A percentile compares a stretch with the other conserved stretches of the same genome.
Evolutionary conservation across 2,329 filamentous ascomycete species (phyloP).

Genomic region (Diaporthe ampelina): DNA sequence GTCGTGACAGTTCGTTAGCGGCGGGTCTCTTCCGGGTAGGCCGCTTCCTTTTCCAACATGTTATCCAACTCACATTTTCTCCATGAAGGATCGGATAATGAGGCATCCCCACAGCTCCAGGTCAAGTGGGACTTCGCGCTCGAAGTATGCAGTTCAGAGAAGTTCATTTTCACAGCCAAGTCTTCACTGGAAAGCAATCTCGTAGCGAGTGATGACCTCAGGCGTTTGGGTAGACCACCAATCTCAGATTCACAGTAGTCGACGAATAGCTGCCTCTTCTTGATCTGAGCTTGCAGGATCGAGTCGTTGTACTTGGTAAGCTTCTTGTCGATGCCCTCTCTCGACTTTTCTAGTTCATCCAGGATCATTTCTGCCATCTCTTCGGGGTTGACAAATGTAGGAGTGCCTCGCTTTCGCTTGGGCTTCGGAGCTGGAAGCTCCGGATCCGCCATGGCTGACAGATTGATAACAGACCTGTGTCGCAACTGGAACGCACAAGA

Average conservation of each 20-base stretch:
- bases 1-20: neutral
- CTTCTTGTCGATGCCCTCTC: neutral
- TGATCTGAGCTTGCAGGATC: neutral
- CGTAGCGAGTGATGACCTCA: neutral
- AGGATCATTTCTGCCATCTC: neutral
- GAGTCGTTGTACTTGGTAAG: neutral
- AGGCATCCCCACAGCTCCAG: neutral
- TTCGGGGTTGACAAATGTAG: neutral
- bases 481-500: neutral
- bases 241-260: neutral
- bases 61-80: neutral
- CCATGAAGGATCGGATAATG: conserved; percentile 1
- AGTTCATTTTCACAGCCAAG: neutral
- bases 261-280: neutral
- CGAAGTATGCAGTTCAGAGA: neutral
- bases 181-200: neutral
- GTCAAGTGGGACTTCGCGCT: neutral
- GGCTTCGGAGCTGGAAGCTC: neutral
- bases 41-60: neutral
- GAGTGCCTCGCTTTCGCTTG: neutral
- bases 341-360: neutral
- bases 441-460: no score
- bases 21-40: accelerated
- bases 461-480: neutral
- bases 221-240: neutral